phyloP scores from a whole-genome alignment of 805 yeast genomes.

The Candida fluviatilis region DNA sequence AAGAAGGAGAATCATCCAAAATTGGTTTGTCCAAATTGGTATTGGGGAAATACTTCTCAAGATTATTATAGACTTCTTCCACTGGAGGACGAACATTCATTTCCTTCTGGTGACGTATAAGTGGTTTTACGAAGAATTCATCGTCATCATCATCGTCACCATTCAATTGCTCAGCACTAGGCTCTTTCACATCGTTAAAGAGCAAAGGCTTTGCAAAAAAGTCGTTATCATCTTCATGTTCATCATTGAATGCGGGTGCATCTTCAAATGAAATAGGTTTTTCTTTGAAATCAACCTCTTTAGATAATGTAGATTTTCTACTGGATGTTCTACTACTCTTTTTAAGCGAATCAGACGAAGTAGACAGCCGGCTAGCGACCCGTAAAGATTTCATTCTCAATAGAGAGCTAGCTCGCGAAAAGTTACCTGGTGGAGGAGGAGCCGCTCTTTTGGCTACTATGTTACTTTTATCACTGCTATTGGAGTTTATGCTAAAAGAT shows the following conservation, averaged over 20 bases:
- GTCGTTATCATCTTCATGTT: constrained; percentile 25
- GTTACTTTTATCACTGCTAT: constrained; percentile 1
- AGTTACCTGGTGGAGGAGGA: constrained; percentile 49
- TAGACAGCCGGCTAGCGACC: constrained; percentile 5
- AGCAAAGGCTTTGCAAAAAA: constrained; percentile 28
- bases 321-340: constrained; percentile 7
- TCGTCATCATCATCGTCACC: constrained; percentile 6
- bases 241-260: constrained; percentile 46
- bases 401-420: constrained; percentile 5
- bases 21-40: constrained; percentile 91
- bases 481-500: constrained; percentile 1
- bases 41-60: constrained; percentile 88
- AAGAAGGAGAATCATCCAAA: constrained; percentile 60
- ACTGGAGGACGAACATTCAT: constrained; percentile 90
- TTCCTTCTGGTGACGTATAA: constrained; percentile 6
- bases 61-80: constrained; percentile 85
- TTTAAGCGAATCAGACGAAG: not conserved
- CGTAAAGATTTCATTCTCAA: constrained; percentile 5
- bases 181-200: constrained; percentile 7
- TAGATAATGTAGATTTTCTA: constrained; percentile 9
- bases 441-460: constrained; percentile 69
- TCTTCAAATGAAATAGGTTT: constrained; percentile 71
- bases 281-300: constrained; percentile 53
- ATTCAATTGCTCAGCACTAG: not conserved
- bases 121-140: constrained; percentile 12